Evolutionary conservation across 202 grass and related monocot genomes (phyloP), one percentile per base, ranked within the genome.

Genomic region (Cymbopogon flexuosus): DNA sequence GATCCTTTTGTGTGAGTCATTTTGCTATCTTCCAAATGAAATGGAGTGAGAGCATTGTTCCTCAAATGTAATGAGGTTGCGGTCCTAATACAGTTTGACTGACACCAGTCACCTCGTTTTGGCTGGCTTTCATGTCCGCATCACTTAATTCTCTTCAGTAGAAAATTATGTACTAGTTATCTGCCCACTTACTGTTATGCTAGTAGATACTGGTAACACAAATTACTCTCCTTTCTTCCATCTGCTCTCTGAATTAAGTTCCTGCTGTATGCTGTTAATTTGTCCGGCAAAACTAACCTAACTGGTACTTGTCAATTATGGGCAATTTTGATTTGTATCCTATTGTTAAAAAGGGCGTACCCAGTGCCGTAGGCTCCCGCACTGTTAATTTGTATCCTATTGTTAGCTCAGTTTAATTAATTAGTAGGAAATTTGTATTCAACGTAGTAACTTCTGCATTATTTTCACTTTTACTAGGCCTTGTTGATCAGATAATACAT

Each of bases 401-500:
- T 52, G 29, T 49, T 39, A 68, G 13, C 1, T 68, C 47, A 30
- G 13, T 14, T 29, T 58, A 58, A 57, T 72, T 81, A 37, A 34
- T 40, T 84, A 9, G 2, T n/a, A 68, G 23, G 37, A 69, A 47
- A 66, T 49, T 21, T 62, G 27, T 9, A 73, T 23, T 19, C 34
- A 24, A 36, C 0, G 6, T 9, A 41, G 5, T 68, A 62, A 35
- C 5, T 81, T 82, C 46, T 70, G 40, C 19, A 36, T 56, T 61
- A 12, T 72, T 47, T 45, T 93, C 76, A 23, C 43, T 70, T 63
- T 89, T 83, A 81, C 71, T 80, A 93, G 93, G 89, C 57, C 76
- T 97, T 84, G 78, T 93, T 91, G 93, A 97, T 85, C 93, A 97
- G 63, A 88, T 93, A 84, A 75, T 93, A 86, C 93, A 97, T 85